Conservation (phyloP, 306 rosid species). For the Cercis canadensis region DNA sequence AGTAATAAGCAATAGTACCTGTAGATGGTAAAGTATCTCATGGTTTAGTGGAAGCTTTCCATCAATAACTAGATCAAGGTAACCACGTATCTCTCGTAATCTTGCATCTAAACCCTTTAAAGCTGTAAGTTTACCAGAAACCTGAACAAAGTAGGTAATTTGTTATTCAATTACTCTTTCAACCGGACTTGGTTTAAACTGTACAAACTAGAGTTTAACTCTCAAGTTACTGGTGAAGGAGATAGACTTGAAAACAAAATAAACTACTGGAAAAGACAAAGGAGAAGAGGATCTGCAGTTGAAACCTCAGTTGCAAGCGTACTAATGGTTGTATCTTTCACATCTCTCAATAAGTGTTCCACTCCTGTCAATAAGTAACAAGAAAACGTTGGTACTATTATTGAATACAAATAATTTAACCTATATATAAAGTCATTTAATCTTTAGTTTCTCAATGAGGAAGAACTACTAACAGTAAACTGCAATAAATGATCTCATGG, state of each 20-base stretch:
- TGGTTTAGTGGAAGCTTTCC: constrained; percentile 85
- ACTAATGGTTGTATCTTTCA: constrained; percentile 72
- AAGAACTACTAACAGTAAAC: neutral
- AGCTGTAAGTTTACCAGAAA: constrained; percentile 83
- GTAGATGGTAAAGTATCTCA: constrained; percentile 89
- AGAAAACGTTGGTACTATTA: too few species aligned
- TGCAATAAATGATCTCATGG: constrained; percentile 14
- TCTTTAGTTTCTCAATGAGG: neutral
- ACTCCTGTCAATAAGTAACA: too few species aligned
- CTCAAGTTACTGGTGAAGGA: neutral
- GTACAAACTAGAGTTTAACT: neutral
- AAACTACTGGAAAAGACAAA: neutral
- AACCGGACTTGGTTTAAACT: too few species aligned
- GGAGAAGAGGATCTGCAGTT: neutral
- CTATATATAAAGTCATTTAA: neutral
- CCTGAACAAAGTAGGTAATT: constrained; percentile 36
- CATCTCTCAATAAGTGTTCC: constrained; percentile 75
- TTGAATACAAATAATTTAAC: neutral
- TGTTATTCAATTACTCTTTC: too few species aligned
- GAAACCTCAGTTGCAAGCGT: constrained; percentile 75
- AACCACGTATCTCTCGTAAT: constrained; percentile 75
- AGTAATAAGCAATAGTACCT: too few species aligned
- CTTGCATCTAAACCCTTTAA: constrained; percentile 96
- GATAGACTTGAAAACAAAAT: neutral
- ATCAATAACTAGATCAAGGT: constrained; percentile 86